Conservation (phyloP, 345 rosid species). For the Sonneratia alba region DNA sequence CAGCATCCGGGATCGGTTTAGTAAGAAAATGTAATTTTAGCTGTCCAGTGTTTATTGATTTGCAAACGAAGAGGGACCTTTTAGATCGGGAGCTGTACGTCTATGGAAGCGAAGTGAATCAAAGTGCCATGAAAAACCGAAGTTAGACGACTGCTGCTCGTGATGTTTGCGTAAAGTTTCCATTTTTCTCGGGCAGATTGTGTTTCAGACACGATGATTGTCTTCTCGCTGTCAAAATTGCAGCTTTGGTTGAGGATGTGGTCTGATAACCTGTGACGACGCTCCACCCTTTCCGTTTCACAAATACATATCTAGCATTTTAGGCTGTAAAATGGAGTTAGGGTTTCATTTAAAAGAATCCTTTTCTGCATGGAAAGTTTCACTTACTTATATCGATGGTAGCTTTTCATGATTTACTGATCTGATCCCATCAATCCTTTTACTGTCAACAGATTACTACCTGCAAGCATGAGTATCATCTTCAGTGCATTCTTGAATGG, state of each 20-base stretch:
- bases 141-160: neutral
- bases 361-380: neutral
- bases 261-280: neutral
- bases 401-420: neutral
- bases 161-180: neutral
- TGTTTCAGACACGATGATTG: too few species aligned
- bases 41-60: neutral
- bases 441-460: conserved; percentile 49
- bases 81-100: neutral
- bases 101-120: neutral
- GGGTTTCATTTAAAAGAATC: too few species aligned
- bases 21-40: too few species aligned
- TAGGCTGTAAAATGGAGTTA: neutral
- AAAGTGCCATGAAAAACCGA: neutral
- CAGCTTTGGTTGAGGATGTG: neutral
- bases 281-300: too few species aligned
- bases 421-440: neutral
- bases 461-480: conserved; percentile 94
- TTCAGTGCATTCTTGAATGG: conserved; percentile 96
- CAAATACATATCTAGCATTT: neutral
- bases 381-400: neutral
- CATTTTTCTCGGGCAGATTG: neutral
- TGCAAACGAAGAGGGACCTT: neutral
- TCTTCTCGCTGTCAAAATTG: neutral
- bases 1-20: too few species aligned